Conservation (phyloP, 176 grass and related monocot species). For the Eragrostis nindensis region DNA sequence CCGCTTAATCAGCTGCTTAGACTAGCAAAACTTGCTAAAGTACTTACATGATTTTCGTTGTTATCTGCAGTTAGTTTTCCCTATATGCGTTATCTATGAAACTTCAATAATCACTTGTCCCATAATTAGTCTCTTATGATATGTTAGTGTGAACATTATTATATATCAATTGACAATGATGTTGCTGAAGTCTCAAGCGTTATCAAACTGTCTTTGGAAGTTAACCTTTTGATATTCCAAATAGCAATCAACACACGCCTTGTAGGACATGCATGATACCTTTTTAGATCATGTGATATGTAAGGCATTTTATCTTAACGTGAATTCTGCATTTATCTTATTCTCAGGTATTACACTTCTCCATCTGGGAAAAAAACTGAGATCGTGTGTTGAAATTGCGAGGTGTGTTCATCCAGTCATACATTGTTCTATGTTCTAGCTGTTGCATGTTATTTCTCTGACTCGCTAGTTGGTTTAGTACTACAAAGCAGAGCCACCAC, state of each 20-base stretch:
- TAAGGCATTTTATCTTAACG: constrained; percentile 18
- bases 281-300: constrained; percentile 1
- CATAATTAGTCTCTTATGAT: constrained; percentile 26
- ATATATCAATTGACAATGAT: constrained; percentile 16
- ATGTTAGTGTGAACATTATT: constrained; percentile 14
- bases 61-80: constrained; percentile 10
- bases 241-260: not conserved
- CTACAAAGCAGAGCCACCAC: not conserved
- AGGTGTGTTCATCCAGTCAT: constrained; percentile 46
- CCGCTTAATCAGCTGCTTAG: constrained; percentile 23
- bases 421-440: constrained; percentile 18
- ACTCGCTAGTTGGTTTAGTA: constrained; percentile 25
- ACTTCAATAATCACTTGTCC: constrained; percentile 1
- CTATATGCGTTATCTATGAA: constrained; percentile 6
- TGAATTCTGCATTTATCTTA: constrained; percentile 7
- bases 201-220: not conserved
- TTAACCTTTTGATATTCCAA: constrained; percentile 20
- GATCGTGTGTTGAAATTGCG: constrained; percentile 61
- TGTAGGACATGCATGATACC: constrained; percentile 15
- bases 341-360: constrained; percentile 69
- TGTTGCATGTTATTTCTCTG: not conserved
- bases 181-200: constrained; percentile 12
- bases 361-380: constrained; percentile 63
- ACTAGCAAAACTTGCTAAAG: constrained; percentile 31
- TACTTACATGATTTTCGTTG: not conserved